Evolutionary conservation across 2,329 filamentous ascomycete genomes (phyloP).

Genomic region (Chaetomium globosum): DNA sequence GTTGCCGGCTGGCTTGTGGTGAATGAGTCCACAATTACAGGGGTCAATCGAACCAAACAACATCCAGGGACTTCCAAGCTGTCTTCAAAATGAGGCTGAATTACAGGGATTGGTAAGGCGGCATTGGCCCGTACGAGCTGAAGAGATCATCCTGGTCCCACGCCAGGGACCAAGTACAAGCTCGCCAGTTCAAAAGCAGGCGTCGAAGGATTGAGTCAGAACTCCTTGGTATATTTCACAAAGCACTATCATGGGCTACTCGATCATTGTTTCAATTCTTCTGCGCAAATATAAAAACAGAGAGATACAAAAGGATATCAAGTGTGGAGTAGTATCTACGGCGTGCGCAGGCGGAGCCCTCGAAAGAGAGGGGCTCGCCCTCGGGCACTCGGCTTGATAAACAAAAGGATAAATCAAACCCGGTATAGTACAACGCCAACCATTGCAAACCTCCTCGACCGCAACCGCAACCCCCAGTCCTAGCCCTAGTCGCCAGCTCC

Average conservation of each 20-base stretch:
- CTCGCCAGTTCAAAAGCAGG: too few species aligned
- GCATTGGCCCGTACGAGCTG: background rate
- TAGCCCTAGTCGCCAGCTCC: background rate
- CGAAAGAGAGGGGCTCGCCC: background rate
- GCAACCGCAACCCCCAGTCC: background rate
- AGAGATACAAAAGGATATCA: constrained; percentile 11
- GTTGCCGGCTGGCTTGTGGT: too few species aligned
- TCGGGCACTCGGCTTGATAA: constrained; percentile 3
- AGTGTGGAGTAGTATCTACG: constrained; percentile 10
- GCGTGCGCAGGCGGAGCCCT: background rate
- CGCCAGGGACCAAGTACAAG: too few species aligned
- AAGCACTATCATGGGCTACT: background rate
- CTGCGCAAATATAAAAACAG: background rate
- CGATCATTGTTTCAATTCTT: background rate
- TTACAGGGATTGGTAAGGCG: constrained; percentile 10
- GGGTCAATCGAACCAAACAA: background rate
- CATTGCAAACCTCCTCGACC: background rate
- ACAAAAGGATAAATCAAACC: constrained; percentile 5
- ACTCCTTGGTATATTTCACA: background rate
- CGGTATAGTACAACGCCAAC: constrained; percentile 12
- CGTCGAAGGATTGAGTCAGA: too few species aligned
- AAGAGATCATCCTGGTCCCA: background rate
- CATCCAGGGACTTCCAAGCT: background rate
- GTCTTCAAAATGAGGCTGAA: background rate
- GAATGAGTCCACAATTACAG: constrained; percentile 5